phyloP scores from a whole-genome alignment of 768 basidiomycete genomes.

The Rhodosporidiobolus odoratus region DNA sequence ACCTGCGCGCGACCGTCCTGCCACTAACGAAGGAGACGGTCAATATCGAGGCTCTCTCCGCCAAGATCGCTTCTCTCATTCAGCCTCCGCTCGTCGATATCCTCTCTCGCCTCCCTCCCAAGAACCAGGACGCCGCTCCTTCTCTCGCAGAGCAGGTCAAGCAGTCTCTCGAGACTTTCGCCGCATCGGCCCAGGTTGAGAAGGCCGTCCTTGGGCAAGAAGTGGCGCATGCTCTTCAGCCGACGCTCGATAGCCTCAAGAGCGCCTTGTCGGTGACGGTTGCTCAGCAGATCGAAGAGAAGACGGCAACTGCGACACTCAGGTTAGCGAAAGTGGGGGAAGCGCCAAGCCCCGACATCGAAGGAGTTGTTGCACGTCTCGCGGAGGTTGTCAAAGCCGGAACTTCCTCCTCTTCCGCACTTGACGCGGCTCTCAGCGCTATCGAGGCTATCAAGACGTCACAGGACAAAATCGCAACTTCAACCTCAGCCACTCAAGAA shows the following conservation, averaged over 20 bases:
- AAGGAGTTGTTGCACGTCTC: neutral
- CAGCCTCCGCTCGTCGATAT: neutral
- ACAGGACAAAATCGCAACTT: neutral
- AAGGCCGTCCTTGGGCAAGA: neutral
- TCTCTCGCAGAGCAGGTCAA: neutral
- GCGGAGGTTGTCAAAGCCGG: neutral
- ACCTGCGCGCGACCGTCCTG: conserved; percentile 3
- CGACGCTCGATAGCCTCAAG: neutral
- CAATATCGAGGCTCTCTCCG: neutral
- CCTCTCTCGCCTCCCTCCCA: neutral
- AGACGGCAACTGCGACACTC: neutral
- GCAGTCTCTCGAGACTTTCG: neutral
- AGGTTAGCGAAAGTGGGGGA: no score
- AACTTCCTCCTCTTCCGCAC: no score
- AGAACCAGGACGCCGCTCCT: neutral
- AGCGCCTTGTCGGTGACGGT: no score
- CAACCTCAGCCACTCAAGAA: neutral
- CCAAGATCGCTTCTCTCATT: neutral
- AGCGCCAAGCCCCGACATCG: no score
- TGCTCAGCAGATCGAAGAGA: neutral
- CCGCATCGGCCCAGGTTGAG: neutral
- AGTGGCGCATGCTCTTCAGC: neutral
- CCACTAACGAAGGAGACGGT: neutral
- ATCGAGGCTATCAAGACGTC: neutral
- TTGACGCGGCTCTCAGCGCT: neutral